Base-by-base conservation (phyloP, 2,329 filamentous ascomycete genomes). In the Monosporascus cannonballus region DNA sequence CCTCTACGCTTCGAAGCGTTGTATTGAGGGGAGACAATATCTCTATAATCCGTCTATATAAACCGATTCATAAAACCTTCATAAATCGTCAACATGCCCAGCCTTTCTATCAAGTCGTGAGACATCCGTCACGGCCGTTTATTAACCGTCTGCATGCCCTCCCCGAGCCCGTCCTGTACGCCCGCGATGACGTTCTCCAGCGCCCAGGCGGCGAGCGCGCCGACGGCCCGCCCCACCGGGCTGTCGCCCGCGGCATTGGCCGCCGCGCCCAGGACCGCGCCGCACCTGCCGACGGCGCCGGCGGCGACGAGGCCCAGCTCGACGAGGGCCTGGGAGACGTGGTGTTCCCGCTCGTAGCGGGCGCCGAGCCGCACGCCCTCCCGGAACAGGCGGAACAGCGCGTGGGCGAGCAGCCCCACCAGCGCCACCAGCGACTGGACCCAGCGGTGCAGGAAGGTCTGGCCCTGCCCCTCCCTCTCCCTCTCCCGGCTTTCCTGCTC, bases 261-360 rank as follows among this genome's bases (percentile, higher is more conserved):
- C 0, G 78, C 75, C 9, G 77, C 76, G 9, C 78, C 79, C 4
- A 86, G 61, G 36, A 69, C 71, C 27, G 83, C 58, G 20, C 80
- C 73, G 17, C 73, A 70, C 52, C 76, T 77, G 3, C 82, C 78
- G 44, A 86, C 58, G 47, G 67, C 68, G 56, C 84, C 78, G 3
- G 79, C 78, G 2, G 79, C 73, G 47, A 73, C 72, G 34, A 85
- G 67, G 6, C 80, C 71, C 22, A 73, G 71, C 7, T 74, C 72
- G 18, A 86, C 66, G 1, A 86, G 56, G 24, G 78, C 77, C 61
- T 85, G 79, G 0, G 78, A 83, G 54, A 91, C 74, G 56, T 80
- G 81, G 68, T 90, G 81, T 58, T 83, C 77, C 17, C 84, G 78
- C 64, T 91, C 87, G 56, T 85, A 85, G 48, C 76, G 72, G 56